Evolutionary conservation across 2,329 filamentous ascomycete genomes (phyloP), one percentile per base, ranked within the genome.

Genomic region (Penicillium thymicola): DNA sequence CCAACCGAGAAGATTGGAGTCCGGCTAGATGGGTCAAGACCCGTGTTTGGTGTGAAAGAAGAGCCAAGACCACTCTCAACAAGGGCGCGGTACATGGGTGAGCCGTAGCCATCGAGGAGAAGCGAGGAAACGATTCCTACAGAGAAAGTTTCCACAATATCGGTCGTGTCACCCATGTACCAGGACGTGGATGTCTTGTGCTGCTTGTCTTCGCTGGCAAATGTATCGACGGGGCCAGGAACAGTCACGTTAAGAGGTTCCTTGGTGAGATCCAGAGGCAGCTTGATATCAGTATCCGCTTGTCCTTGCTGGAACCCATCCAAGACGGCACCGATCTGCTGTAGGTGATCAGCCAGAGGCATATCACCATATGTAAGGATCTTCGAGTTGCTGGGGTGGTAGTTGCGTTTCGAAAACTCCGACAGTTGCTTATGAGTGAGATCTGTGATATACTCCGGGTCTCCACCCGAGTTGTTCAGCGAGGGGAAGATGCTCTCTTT

Each of bases 321-420:
- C 57, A 99, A 79, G 49, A 89, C 87, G 10, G 85, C 81, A 67
- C 93, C 84, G 28, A 97, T 82, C 67, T 94, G 89, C 70, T 85
- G 81, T 50, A 97, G 74, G 70, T 99, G 94, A 52, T 90, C 88
- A 3, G 81, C 81, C 58, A 99, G 77, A 1, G 92, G 89, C 85
- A 97, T 92, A 69, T 97, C 88, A 50, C 94, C 94, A 65, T 99
- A 99, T 0, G 94, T 97, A 68, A 97, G 86, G 42, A 99, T 82
- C 76, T 97, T 97, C 44, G 93, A 89, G 74, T 99, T 99, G 76
- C 92, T 97, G 0, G 94, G 94, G 73, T 99, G 93, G 72, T 99
- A 99, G 75, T 99, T 92, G 63, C 92, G 85, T 42, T 87, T 87
- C 63, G 97, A 95, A 73, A 96, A 99, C 41, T 88, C 84, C 69